Evolutionary conservation across 805 yeast genomes (phyloP).

Genomic region (Starmera dryadoides): DNA sequence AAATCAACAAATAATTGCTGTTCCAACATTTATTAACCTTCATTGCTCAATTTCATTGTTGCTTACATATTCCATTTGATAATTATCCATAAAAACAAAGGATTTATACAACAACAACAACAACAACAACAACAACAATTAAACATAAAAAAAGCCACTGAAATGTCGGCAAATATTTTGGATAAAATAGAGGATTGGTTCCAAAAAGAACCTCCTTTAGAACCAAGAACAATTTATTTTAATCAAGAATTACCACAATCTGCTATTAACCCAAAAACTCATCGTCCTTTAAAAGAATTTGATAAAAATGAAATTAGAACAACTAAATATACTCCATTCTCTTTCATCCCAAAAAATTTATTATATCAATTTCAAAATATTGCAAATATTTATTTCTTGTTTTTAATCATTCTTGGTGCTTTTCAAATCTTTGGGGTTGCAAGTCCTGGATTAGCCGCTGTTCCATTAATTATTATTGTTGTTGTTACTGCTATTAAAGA

Average conservation of each 20-base stretch:
- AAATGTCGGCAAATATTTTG: not conserved
- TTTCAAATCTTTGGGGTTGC: constrained; percentile 77
- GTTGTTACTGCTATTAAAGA: constrained; percentile 69
- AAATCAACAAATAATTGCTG: too few relatives aligned
- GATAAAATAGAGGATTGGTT: not conserved
- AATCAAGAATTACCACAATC: constrained; percentile 1
- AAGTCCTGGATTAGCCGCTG: constrained; percentile 66
- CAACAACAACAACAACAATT: not conserved
- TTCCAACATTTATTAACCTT: too few relatives aligned
- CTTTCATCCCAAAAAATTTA: constrained; percentile 83
- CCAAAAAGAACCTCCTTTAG: not conserved
- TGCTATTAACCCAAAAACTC: constrained; percentile 1
- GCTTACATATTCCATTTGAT: too few relatives aligned
- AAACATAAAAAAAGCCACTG: not conserved
- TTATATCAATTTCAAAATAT: constrained; percentile 74
- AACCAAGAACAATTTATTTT: constrained; percentile 2
- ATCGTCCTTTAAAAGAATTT: constrained; percentile 3
- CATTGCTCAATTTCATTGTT: too few relatives aligned
- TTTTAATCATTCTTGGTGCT: constrained; percentile 71
- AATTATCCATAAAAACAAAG: too few relatives aligned
- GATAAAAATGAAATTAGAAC: constrained; percentile 75
- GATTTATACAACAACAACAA: too few relatives aligned
- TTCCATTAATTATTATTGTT: constrained; percentile 75
- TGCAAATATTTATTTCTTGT: constrained; percentile 84
- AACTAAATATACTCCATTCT: constrained; percentile 87